Evolutionary conservation across 208 protist genomes (phyloP).

Genomic region (Trypanosoma lewisi): DNA sequence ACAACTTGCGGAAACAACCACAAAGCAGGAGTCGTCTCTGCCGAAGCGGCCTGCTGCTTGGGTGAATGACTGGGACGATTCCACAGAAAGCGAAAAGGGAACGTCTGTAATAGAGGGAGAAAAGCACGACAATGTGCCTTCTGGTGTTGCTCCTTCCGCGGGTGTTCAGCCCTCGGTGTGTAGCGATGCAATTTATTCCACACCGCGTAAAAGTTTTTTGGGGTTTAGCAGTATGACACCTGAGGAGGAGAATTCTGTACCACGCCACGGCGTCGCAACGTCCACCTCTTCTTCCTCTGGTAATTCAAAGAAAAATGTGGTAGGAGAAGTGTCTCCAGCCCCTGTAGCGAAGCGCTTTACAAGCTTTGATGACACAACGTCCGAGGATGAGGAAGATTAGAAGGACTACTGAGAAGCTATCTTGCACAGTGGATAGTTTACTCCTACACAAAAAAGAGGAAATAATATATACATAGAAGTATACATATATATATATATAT

Average conservation of each 20-base stretch:
- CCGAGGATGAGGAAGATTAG: constrained; percentile 19
- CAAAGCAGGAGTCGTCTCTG: background rate
- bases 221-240: background rate
- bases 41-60: constrained; percentile 1
- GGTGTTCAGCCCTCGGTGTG: background rate
- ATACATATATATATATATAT: background rate
- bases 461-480: background rate
- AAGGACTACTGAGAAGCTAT: background rate
- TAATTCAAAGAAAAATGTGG: background rate
- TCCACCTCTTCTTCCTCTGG: background rate
- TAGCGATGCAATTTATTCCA: background rate
- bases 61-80: constrained; percentile 29
- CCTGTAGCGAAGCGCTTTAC: constrained; percentile 29
- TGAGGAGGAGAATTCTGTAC: background rate
- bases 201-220: constrained; percentile 9
- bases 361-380: constrained; percentile 31
- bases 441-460: too few relatives aligned
- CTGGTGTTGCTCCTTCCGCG: background rate
- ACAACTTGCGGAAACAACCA: background rate
- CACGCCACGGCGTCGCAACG: constrained; percentile 12
- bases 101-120: background rate
- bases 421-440: too few relatives aligned
- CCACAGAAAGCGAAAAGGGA: constrained; percentile 10
- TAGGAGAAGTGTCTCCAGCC: too few relatives aligned
- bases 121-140: background rate